Evolutionary conservation across 768 basidiomycete genomes (phyloP).

Genomic region (Leccinum subgranulosum): DNA sequence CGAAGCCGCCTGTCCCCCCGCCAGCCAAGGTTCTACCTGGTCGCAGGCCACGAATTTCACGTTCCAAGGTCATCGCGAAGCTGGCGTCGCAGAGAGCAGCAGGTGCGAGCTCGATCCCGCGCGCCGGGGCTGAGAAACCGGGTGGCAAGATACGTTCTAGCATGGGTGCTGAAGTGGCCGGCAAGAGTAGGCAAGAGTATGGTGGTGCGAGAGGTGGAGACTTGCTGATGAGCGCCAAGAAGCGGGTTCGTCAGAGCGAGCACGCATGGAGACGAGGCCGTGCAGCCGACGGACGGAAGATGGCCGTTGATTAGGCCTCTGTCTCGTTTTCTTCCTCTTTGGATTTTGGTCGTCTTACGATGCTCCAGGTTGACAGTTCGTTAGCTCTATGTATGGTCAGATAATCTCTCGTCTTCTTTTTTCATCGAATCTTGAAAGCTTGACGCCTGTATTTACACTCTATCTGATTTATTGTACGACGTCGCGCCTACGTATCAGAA

Average conservation of each 20-base stretch:
- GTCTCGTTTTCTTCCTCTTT: background rate
- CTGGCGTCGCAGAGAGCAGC: slow-evolving; percentile 67
- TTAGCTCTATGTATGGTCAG: slow-evolving; percentile 13
- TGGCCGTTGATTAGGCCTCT: slow-evolving; percentile 10
- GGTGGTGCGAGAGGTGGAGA: slow-evolving; percentile 31
- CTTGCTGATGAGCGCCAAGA: slow-evolving; percentile 64
- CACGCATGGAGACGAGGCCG: slow-evolving; percentile 57
- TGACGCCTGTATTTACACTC: background rate
- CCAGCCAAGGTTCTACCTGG: slow-evolving; percentile 36
- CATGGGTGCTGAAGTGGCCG: slow-evolving; percentile 35
- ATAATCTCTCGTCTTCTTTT: slow-evolving; percentile 2
- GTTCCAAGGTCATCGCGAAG: slow-evolving; percentile 75
- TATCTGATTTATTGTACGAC: slow-evolving; percentile 9
- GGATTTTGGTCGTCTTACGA: background rate
- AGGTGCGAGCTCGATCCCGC: slow-evolving; percentile 11
- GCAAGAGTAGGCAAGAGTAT: slow-evolving; percentile 24
- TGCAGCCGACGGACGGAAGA: slow-evolving; percentile 15
- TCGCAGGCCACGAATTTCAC: slow-evolving; percentile 75
- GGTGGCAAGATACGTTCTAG: slow-evolving; percentile 49
- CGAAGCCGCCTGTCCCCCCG: slow-evolving; percentile 18
- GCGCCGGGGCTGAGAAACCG: slow-evolving; percentile 18
- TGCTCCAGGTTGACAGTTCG: slow-evolving; percentile 1
- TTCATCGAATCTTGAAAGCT: background rate
- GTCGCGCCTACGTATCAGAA: background rate
- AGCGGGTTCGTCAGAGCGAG: slow-evolving; percentile 73